These are phyloP conservation scores for Candida sp. DNA, from an alignment of 1,139 yeast genomes.

Conservation along the genomic window DNA sequence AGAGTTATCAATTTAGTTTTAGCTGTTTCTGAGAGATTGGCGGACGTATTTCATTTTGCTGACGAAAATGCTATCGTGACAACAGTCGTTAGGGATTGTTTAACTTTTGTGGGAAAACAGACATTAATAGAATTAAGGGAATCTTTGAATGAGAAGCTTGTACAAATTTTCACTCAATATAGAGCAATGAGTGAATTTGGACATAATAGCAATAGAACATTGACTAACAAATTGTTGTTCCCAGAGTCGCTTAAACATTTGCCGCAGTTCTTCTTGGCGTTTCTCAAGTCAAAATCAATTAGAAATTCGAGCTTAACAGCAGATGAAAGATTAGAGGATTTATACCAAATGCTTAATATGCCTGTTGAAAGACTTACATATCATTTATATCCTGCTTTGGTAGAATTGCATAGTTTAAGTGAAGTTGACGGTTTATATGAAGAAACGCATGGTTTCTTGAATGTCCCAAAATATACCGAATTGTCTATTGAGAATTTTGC, in stretches of 20 bases:
- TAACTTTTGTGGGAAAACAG: slow-evolving; percentile 57
- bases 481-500: slow-evolving; percentile 44
- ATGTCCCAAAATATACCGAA: slow-evolving; percentile 50
- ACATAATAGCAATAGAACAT: slow-evolving; percentile 41
- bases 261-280: slow-evolving; percentile 64
- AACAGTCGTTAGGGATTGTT: slow-evolving; percentile 69
- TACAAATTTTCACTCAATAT: slow-evolving; percentile 76
- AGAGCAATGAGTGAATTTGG: slow-evolving; percentile 54
- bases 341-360: slow-evolving; percentile 50
- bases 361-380: slow-evolving; percentile 60
- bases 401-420: slow-evolving; percentile 66
- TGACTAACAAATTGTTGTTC: slow-evolving; percentile 67
- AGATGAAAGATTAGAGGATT: slow-evolving; percentile 60
- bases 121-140: slow-evolving; percentile 63
- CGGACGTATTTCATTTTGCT: slow-evolving; percentile 75
- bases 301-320: slow-evolving; percentile 45
- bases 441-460: slow-evolving; percentile 38
- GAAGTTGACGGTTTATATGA: slow-evolving; percentile 51
- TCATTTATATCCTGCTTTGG: slow-evolving; percentile 77
- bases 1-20: slow-evolving; percentile 81
- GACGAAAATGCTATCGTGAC: slow-evolving; percentile 80
- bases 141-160: slow-evolving; percentile 60
- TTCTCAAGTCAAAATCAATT: slow-evolving; percentile 67
- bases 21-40: slow-evolving; percentile 72
- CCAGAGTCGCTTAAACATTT: slow-evolving; percentile 80